phyloP scores from a whole-genome alignment of 306 rosid genomes.

The Quercus robur region DNA sequence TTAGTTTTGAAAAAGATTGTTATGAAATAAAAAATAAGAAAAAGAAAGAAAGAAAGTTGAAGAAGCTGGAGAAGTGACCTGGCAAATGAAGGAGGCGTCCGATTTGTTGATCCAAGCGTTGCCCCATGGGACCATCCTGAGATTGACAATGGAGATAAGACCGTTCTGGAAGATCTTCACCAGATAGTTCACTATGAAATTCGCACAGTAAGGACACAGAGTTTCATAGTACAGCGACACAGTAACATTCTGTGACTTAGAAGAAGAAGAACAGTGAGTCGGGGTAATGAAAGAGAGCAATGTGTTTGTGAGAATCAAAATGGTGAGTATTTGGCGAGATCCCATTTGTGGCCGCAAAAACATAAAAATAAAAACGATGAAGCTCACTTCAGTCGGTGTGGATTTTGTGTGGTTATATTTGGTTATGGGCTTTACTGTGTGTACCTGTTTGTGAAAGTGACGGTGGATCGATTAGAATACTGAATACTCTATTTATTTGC shows the following conservation, averaged over 20 bases:
- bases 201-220: conserved; percentile 80
- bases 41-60: neutral
- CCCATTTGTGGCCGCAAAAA: neutral
- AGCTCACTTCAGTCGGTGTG: neutral
- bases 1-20: neutral
- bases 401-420: neutral
- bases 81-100: conserved; percentile 54
- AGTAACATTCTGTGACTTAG: conserved; percentile 34
- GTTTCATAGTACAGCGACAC: conserved; percentile 75
- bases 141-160: conserved; percentile 63
- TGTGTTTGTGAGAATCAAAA: neutral
- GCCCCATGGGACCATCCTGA: conserved; percentile 90
- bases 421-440: too few relatives aligned
- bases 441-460: too few relatives aligned
- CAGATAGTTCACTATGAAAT: conserved; percentile 71
- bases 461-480: too few relatives aligned
- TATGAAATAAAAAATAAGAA: neutral
- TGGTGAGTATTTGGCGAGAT: neutral
- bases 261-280: conserved; percentile 14
- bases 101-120: conserved; percentile 60
- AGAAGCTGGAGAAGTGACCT: conserved; percentile 32
- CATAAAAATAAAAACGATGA: neutral
- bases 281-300: neutral
- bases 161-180: conserved; percentile 64
- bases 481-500: too few relatives aligned